These are phyloP conservation scores for Xylaria digitata DNA, from an alignment of 2,329 filamentous ascomycete genomes.

Conservation along the genomic window DNA sequence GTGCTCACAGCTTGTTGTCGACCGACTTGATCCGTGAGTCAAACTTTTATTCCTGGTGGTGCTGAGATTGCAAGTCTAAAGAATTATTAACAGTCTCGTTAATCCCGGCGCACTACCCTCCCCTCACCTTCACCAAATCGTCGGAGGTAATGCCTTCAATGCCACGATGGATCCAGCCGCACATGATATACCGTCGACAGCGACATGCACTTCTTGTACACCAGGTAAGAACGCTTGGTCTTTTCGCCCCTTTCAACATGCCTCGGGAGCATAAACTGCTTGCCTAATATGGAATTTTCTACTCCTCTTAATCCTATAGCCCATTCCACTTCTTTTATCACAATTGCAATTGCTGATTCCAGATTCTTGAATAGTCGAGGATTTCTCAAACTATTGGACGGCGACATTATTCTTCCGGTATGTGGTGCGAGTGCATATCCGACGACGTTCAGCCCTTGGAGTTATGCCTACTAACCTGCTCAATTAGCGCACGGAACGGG, in stretches of 20 bases:
- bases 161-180: constrained; percentile 43
- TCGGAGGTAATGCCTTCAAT: constrained; percentile 49
- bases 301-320: too few relatives aligned
- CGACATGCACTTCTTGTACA: constrained; percentile 48
- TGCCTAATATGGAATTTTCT: too few relatives aligned
- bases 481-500: constrained; percentile 45
- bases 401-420: constrained; percentile 34
- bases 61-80: constrained; percentile 24
- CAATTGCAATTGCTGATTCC: too few relatives aligned
- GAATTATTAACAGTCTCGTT: constrained; percentile 40
- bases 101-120: constrained; percentile 46
- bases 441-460: neutral
- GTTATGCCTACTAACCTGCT: constrained; percentile 28
- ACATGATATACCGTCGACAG: constrained; percentile 45
- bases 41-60: neutral
- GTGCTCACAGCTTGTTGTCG: constrained; percentile 49
- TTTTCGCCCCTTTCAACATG: too few relatives aligned
- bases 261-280: too few relatives aligned
- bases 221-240: constrained; percentile 17
- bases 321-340: too few relatives aligned
- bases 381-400: constrained; percentile 50
- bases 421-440: neutral
- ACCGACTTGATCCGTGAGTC: constrained; percentile 48
- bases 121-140: constrained; percentile 48
- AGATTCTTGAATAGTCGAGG: constrained; percentile 33